These are phyloP conservation scores for Phytophthora europaea DNA, from an alignment of 352 stramenopile species.

Conservation along the genomic window DNA sequence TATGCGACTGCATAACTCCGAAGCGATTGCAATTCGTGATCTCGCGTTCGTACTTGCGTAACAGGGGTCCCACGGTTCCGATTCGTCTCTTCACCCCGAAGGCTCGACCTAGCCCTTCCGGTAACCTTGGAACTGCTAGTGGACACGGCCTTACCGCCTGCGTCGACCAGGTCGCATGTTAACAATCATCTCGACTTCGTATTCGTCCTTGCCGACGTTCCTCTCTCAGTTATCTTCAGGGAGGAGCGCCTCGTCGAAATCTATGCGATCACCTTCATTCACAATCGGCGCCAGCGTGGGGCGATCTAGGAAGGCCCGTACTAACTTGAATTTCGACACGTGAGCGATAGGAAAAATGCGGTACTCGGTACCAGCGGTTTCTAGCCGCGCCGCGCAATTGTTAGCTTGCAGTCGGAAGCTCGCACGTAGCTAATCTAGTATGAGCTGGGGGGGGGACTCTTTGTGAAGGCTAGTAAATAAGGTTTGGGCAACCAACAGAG, in stretches of 20 bases:
- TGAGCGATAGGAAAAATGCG: too few relatives aligned
- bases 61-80: constrained; percentile 21
- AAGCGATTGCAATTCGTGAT: neutral
- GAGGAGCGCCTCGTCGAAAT: too few relatives aligned
- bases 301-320: too few relatives aligned
- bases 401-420: too few relatives aligned
- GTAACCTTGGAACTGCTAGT: constrained; percentile 10
- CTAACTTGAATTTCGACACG: too few relatives aligned
- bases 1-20: constrained; percentile 10
- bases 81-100: constrained; percentile 6
- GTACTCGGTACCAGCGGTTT: too few relatives aligned
- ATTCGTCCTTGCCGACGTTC: neutral
- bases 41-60: constrained; percentile 3
- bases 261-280: constrained; percentile 2
- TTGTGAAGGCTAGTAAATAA: too few relatives aligned
- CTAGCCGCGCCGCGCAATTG: too few relatives aligned
- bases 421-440: too few relatives aligned
- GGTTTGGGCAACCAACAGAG: too few relatives aligned
- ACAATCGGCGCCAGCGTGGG: neutral
- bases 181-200: constrained; percentile 15
- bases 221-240: constrained; percentile 27
- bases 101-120: constrained; percentile 21
- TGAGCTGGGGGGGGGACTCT: too few relatives aligned
- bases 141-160: constrained; percentile 8
- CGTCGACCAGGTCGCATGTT: constrained; percentile 4